phyloP scores from a whole-genome alignment of 1,284 basidiomycete genomes.

The Boletus semigastroideus region DNA sequence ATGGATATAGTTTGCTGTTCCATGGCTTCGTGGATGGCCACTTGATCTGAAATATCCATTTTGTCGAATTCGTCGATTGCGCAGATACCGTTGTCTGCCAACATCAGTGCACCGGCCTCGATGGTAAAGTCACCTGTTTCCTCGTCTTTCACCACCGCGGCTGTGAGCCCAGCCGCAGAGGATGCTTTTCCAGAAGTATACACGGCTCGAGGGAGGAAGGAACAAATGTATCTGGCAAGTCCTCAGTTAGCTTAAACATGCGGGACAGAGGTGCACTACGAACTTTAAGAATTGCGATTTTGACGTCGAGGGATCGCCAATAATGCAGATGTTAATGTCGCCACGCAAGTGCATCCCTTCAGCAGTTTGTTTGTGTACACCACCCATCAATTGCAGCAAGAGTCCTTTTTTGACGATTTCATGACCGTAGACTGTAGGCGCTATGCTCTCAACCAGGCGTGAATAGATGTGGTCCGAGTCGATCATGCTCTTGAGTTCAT shows the following conservation, averaged over 20 bases:
- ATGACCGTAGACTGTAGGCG: constrained; percentile 97
- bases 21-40: constrained; percentile 99
- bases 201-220: constrained; percentile 97
- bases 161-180: constrained; percentile 97
- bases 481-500: constrained; percentile 94
- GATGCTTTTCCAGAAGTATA: constrained; percentile 99
- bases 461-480: constrained; percentile 93
- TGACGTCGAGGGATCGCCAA: constrained; percentile 95
- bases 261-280: constrained; percentile 26
- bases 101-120: constrained; percentile 98
- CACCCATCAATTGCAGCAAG: constrained; percentile 98
- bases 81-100: constrained; percentile 99
- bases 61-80: constrained; percentile 99
- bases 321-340: constrained; percentile 98
- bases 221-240: constrained; percentile 86
- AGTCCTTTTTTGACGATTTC: constrained; percentile 99
- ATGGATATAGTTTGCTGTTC: constrained; percentile 99
- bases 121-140: constrained; percentile 99
- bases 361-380: constrained; percentile 94
- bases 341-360: constrained; percentile 98
- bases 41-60: constrained; percentile 98
- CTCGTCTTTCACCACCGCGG: constrained; percentile 97
- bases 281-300: constrained; percentile 99
- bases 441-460: constrained; percentile 91
- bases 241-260: neutral